Evolutionary conservation across 1,284 basidiomycete species (phyloP).

Genomic region (Leccinum cinnamomeum): DNA sequence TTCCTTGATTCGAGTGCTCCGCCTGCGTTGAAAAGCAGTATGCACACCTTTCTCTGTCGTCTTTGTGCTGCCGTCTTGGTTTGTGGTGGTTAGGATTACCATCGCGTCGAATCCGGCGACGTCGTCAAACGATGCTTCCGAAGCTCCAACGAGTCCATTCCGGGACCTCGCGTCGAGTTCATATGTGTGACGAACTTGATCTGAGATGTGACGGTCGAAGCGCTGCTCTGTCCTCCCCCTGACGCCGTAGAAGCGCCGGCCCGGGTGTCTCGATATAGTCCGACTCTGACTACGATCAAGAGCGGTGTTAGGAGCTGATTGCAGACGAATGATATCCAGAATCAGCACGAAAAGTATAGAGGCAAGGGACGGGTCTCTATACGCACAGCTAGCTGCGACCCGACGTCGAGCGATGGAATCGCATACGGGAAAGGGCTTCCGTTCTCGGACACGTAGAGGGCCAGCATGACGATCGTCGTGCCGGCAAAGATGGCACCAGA

Average conservation of each 20-base stretch:
- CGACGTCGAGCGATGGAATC: constrained; percentile 19
- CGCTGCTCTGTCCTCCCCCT: constrained; percentile 1
- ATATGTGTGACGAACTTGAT: not conserved
- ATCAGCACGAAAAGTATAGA: not conserved
- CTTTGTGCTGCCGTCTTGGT: too few species aligned
- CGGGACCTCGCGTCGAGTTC: not conserved
- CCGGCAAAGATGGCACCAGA: constrained; percentile 17
- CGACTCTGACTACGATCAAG: constrained; percentile 19
- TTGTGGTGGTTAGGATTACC: too few species aligned
- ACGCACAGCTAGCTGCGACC: constrained; percentile 20
- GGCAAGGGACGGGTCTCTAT: not conserved
- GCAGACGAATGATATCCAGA: not conserved
- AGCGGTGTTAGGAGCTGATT: constrained; percentile 17
- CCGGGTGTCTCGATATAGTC: constrained; percentile 9
- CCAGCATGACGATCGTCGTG: constrained; percentile 18
- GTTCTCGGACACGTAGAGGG: constrained; percentile 12
- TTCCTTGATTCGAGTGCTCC: too few species aligned
- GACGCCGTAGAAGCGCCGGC: not conserved
- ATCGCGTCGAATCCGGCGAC: too few species aligned
- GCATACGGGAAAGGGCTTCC: constrained; percentile 18
- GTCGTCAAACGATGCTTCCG: not conserved
- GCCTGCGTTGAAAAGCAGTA: too few species aligned
- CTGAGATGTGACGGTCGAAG: not conserved
- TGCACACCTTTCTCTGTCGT: too few species aligned
- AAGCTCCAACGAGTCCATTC: not conserved